Conservation (phyloP, 2,329 filamentous ascomycete species). For the Graphiopsis chlorocephala region DNA sequence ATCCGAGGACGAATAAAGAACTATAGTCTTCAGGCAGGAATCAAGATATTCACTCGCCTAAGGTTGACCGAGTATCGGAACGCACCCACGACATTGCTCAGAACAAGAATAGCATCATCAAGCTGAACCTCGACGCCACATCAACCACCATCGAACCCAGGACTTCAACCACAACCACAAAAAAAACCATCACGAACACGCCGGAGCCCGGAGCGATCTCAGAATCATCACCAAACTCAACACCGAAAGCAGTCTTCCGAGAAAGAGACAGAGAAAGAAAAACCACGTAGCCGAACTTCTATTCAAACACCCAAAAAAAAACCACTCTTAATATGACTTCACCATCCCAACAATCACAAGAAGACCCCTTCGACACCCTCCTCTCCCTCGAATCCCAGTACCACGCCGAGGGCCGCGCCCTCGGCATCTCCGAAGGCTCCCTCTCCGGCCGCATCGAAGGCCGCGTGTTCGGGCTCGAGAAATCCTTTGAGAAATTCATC, state of each 20-base stretch:
- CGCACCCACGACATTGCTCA: not conserved
- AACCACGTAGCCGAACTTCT: not conserved
- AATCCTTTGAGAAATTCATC: slow-evolving; percentile 88
- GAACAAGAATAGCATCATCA: not conserved
- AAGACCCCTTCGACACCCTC: slow-evolving; percentile 51
- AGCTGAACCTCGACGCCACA: not conserved
- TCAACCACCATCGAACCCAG: not conserved
- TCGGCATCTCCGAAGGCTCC: slow-evolving; percentile 72
- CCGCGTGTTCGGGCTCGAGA: slow-evolving; percentile 83
- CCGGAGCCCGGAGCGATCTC: no score
- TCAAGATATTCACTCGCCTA: not conserved
- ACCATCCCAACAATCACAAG: slow-evolving; percentile 45
- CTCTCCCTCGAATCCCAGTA: slow-evolving; percentile 65
- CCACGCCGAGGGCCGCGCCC: slow-evolving; percentile 76
- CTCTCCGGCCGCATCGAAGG: slow-evolving; percentile 82
- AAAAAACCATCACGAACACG: not conserved
- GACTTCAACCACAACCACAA: not conserved
- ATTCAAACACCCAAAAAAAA: not conserved
- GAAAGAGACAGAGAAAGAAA: not conserved
- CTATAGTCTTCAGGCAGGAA: not conserved
- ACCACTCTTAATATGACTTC: not conserved
- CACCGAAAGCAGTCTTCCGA: no score
- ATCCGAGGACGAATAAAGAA: not conserved
- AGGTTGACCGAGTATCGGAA: not conserved
- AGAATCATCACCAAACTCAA: not conserved